Evolutionary conservation across 768 basidiomycete species (phyloP), one percentile per base, ranked within the genome.

Genomic region (Suillus americanus): DNA sequence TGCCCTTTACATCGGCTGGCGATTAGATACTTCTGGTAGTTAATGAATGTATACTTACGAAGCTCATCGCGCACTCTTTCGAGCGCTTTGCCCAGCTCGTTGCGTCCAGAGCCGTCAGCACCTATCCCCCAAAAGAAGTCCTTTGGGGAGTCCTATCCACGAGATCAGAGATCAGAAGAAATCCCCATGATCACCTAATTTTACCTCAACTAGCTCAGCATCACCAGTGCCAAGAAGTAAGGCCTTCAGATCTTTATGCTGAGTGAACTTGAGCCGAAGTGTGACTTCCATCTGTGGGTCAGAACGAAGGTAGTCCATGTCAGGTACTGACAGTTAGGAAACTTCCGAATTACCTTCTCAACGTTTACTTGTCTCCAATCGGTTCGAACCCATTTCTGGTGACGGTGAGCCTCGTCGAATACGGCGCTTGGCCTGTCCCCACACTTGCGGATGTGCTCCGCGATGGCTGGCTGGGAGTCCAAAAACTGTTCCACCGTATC

Each of bases 81-180:
- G 13, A 91, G 81, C 13, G 87, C 85, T 72, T 87, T 89, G 48
- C 90, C 91, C 38, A 92, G 83, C 73, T 92, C 89, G 67, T 92
- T 92, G 46, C 86, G 84, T 25, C 90, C 90, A 69, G 80, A 77
- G 33, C 82, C 78, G 72, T 92, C 87, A 45, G 83, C 79, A 6
- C 90, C 90, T 65, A 86, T 75, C n/a, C 90, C 90, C 89, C 90
- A 92, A 75, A 91, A 91, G 46, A 88, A 80, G 73, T 92, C 90
- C 67, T 86, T 88, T 64, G 87, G 86, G n/a, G 89, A 90, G 70
- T 89, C 84, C 89, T 90, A 66, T 37, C 12, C 28, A 4, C 38
- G 30, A 30, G 20, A 37, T n/a, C 25, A 61, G 60, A 16, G 14
- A 50, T 50, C 48, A 8, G 6, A 50, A 50, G 40, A 37, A 62